Percentiles rank a stretch among this genome's conserved stretches.
phyloP scores from a whole-genome alignment of 2,329 filamentous ascomycete genomes.

The Alternaria solani region DNA sequence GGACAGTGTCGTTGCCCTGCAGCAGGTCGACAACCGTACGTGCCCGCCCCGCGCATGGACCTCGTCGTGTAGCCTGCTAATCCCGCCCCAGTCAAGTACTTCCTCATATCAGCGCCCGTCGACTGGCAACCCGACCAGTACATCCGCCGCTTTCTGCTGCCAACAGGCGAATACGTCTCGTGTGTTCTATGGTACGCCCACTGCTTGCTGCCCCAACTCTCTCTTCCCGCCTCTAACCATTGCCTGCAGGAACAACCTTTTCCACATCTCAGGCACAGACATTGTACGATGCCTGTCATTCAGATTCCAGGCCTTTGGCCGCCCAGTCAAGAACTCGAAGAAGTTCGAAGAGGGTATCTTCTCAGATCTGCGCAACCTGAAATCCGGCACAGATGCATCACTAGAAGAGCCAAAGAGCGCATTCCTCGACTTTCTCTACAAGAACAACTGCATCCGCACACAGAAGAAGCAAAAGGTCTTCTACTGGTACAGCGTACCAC shows the following conservation, averaged over 20 bases:
- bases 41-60: slow-evolving; percentile 36
- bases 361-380: slow-evolving; percentile 96
- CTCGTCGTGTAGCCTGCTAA: slow-evolving; percentile 38
- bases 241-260: slow-evolving; percentile 84
- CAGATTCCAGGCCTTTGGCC: slow-evolving; percentile 97
- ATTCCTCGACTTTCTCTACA: slow-evolving; percentile 98
- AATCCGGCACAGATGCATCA: slow-evolving; percentile 96
- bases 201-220: background rate
- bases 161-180: slow-evolving; percentile 98
- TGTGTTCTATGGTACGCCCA: slow-evolving; percentile 83
- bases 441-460: slow-evolving; percentile 99
- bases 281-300: slow-evolving; percentile 98
- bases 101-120: slow-evolving; percentile 96
- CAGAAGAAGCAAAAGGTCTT: slow-evolving; percentile 99
- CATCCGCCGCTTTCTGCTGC: slow-evolving; percentile 92
- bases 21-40: slow-evolving; percentile 97
- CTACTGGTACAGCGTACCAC: slow-evolving; percentile 99
- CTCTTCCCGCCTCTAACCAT: slow-evolving; percentile 35
- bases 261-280: slow-evolving; percentile 98
- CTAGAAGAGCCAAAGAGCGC: slow-evolving; percentile 98
- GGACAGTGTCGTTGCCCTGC: slow-evolving; percentile 94
- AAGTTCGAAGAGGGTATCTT: slow-evolving; percentile 99
- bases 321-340: slow-evolving; percentile 98
- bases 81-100: slow-evolving; percentile 84
- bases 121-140: slow-evolving; percentile 98